Evolutionary conservation across 2,329 filamentous ascomycete species (phyloP).

Genomic region (Setomelanomma holmii): DNA sequence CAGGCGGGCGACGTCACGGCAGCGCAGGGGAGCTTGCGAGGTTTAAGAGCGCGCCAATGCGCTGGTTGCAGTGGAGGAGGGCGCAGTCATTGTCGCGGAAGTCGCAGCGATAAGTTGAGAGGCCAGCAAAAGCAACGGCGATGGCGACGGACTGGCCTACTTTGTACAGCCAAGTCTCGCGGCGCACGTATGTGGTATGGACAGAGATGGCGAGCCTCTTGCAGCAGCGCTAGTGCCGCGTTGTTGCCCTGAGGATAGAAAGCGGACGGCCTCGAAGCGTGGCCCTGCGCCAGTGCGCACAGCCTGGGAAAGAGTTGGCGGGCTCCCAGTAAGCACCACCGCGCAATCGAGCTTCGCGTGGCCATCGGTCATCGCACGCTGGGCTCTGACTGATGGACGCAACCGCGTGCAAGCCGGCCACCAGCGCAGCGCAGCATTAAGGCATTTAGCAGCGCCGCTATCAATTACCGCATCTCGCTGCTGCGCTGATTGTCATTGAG

Average conservation of each 20-base stretch:
- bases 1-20: slow-evolving; percentile 23
- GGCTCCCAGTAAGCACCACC: neutral
- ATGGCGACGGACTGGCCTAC: neutral
- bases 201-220: neutral
- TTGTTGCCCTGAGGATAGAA: neutral
- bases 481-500: too few relatives aligned
- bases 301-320: too few relatives aligned
- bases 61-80: slow-evolving; percentile 1
- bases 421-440: too few relatives aligned
- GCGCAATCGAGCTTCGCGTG: neutral
- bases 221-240: slow-evolving; percentile 1
- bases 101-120: neutral
- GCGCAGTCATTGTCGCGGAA: slow-evolving; percentile 12
- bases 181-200: neutral
- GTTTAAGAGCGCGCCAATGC: slow-evolving; percentile 13
- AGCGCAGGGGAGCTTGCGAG: slow-evolving; percentile 18
- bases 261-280: neutral
- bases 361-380: neutral
- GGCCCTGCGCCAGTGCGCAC: neutral
- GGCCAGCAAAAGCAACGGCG: slow-evolving; percentile 8
- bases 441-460: neutral
- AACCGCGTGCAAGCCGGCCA: too few relatives aligned
- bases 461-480: slow-evolving; percentile 18
- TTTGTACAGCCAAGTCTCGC: neutral
- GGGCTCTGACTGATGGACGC: neutral